Evolutionary conservation across 2,329 filamentous ascomycete species (phyloP).

Genomic region (Dothidotthia symphoricarpi): DNA sequence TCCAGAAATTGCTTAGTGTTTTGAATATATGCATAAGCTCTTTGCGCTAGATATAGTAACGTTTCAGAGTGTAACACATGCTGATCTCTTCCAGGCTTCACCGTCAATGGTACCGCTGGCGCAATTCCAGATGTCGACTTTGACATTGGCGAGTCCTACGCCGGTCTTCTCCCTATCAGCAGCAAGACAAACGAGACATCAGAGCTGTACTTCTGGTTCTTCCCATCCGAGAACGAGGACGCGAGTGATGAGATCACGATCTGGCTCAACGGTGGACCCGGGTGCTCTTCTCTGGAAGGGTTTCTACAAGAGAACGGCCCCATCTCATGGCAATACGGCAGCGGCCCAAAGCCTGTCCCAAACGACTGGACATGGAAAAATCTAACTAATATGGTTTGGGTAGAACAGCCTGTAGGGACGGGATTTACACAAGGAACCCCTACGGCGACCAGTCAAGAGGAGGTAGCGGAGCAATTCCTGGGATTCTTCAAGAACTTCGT

Average conservation of each 20-base stretch:
- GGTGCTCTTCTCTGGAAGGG: slow-evolving; percentile 50
- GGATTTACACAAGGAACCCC: slow-evolving; percentile 67
- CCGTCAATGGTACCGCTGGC: slow-evolving; percentile 39
- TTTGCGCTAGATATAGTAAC: too few relatives aligned
- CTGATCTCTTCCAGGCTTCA: too few relatives aligned
- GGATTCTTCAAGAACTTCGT: slow-evolving; percentile 80
- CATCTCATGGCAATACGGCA: slow-evolving; percentile 48
- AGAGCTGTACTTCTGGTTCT: slow-evolving; percentile 57
- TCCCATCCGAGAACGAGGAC: slow-evolving; percentile 51
- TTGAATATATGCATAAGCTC: too few relatives aligned
- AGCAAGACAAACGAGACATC: slow-evolving; percentile 48
- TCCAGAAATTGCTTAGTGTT: too few relatives aligned
- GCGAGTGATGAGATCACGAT: slow-evolving; percentile 53
- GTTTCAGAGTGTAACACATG: too few relatives aligned
- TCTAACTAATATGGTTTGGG: slow-evolving; percentile 74
- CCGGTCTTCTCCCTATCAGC: slow-evolving; percentile 54
- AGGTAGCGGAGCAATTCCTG: slow-evolving; percentile 69
- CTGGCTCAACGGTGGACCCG: slow-evolving; percentile 48
- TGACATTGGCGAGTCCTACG: slow-evolving; percentile 47
- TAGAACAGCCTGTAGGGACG: slow-evolving; percentile 66
- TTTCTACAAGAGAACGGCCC: slow-evolving; percentile 52
- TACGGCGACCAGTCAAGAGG: slow-evolving; percentile 64
- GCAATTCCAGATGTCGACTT: slow-evolving; percentile 51
- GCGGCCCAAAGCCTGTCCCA: slow-evolving; percentile 38
- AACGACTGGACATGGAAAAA: slow-evolving; percentile 55